Evolutionary conservation across 2,329 filamentous ascomycete genomes (phyloP).

Genomic region (Huntiella abstrusa): DNA sequence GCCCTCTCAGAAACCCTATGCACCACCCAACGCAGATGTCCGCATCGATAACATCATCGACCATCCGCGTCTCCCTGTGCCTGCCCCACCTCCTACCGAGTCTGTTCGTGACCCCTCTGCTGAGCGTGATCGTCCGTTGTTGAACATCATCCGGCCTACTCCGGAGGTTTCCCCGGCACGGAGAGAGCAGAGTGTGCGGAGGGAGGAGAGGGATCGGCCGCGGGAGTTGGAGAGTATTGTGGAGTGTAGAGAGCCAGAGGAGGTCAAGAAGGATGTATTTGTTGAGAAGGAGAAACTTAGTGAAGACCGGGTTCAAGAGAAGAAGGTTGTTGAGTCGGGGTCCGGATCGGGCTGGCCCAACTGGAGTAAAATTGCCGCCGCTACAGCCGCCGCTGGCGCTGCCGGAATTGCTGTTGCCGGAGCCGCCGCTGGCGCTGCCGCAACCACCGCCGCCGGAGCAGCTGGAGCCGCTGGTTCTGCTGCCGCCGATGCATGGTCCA

Average conservation of each 20-base stretch:
- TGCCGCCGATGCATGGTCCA: background rate
- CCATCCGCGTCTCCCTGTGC: constrained; percentile 27
- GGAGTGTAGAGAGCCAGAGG: constrained; percentile 2
- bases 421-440: background rate
- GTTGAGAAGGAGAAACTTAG: no score
- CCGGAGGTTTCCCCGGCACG: constrained; percentile 31
- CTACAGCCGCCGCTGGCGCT: no score
- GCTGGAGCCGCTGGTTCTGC: background rate
- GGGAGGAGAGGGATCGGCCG: background rate
- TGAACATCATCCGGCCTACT: constrained; percentile 44
- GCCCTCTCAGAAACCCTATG: constrained; percentile 21
- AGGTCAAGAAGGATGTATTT: background rate
- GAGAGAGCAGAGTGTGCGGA: constrained; percentile 11
- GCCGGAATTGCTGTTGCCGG: background rate
- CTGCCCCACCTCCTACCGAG: constrained; percentile 14
- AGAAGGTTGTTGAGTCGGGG: background rate
- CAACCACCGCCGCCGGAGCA: no score
- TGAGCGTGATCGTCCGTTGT: constrained; percentile 35
- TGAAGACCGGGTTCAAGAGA: background rate
- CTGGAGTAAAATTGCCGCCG: no score
- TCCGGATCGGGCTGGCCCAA: no score
- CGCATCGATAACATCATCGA: constrained; percentile 38
- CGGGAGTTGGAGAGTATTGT: constrained; percentile 1
- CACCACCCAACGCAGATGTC: constrained; percentile 44
- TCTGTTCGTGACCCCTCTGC: constrained; percentile 30